Conservation (phyloP, 225 moss, liverwort and hornwort genomes). For the Sphagnum contortum region DNA sequence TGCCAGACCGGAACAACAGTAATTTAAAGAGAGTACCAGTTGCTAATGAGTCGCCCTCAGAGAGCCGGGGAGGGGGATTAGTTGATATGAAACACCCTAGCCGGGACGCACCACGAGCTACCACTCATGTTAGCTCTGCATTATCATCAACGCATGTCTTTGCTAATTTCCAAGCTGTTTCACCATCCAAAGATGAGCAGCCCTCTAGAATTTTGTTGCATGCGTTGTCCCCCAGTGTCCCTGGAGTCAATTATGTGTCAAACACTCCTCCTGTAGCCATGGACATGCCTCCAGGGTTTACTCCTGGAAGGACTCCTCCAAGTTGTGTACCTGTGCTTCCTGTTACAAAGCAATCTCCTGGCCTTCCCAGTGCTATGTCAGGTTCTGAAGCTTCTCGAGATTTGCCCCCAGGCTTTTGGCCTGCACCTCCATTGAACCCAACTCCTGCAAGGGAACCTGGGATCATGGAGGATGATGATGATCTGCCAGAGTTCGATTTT, state of each 20-base stretch:
- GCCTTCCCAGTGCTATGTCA: conserved; percentile 10
- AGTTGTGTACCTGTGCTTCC: neutral
- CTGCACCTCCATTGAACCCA: conserved; percentile 22
- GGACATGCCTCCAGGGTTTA: conserved; percentile 43
- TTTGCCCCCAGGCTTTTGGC: conserved; percentile 77
- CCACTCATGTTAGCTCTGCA: conserved; percentile 46
- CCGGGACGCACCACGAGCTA: neutral
- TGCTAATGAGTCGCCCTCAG: conserved; percentile 63
- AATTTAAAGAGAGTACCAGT: conserved; percentile 67
- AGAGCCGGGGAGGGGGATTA: conserved; percentile 9
- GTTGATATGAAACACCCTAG: too few species aligned
- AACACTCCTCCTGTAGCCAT: conserved; percentile 11
- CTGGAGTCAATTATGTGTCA: too few species aligned
- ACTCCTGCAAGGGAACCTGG: conserved; percentile 18
- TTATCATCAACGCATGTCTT: conserved; percentile 58
- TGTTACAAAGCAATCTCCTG: conserved; percentile 19
- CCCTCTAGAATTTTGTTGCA: conserved; percentile 6
- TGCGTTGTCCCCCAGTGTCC: neutral
- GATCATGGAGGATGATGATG: conserved; percentile 62
- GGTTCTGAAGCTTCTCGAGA: conserved; percentile 26
- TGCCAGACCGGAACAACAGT: conserved; percentile 59
- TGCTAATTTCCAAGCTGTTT: conserved; percentile 55
- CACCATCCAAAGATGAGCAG: conserved; percentile 45
- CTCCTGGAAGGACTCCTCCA: conserved; percentile 22
- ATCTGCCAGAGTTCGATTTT: conserved; percentile 92